phyloP scores from a whole-genome alignment of 2,329 filamentous ascomycete species.

The Epichloe typhina region DNA sequence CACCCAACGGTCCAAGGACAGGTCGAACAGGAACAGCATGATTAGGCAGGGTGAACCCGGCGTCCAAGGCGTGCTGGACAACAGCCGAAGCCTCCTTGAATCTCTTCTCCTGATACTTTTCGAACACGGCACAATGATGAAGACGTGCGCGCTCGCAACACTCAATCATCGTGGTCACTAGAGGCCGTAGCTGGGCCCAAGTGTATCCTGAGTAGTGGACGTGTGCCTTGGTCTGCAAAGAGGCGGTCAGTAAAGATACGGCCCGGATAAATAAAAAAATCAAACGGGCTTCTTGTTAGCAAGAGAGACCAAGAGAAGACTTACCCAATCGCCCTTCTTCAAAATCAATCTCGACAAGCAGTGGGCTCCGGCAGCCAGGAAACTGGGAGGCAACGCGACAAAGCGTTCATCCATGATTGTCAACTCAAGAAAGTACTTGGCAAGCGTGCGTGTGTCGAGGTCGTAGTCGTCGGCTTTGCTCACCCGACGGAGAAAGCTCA shows the following conservation, averaged over 20 bases:
- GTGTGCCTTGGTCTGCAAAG: slow-evolving; percentile 57
- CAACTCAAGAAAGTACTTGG: slow-evolving; percentile 95
- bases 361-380: slow-evolving; percentile 79
- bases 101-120: slow-evolving; percentile 80
- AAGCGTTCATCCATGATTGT: slow-evolving; percentile 98
- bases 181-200: slow-evolving; percentile 63
- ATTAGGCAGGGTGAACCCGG: slow-evolving; percentile 40
- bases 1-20: slow-evolving; percentile 10
- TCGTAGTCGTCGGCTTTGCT: slow-evolving; percentile 99
- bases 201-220: slow-evolving; percentile 93
- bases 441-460: slow-evolving; percentile 82
- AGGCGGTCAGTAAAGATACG: background rate
- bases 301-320: slow-evolving; percentile 16
- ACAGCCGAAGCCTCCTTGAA: slow-evolving; percentile 77
- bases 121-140: slow-evolving; percentile 77
- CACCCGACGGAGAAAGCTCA: slow-evolving; percentile 93
- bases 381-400: slow-evolving; percentile 81
- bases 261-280: background rate
- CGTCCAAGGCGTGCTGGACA: slow-evolving; percentile 60
- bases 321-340: slow-evolving; percentile 85
- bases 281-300: too few relatives aligned
- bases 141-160: slow-evolving; percentile 71
- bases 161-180: slow-evolving; percentile 69
- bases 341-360: slow-evolving; percentile 82
- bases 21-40: slow-evolving; percentile 25